Percentiles rank a stretch among this genome's conserved stretches.
These are phyloP conservation scores for Colletotrichum filicis DNA, from an alignment of 2,329 filamentous ascomycete genomes.

Conservation along the genomic window DNA sequence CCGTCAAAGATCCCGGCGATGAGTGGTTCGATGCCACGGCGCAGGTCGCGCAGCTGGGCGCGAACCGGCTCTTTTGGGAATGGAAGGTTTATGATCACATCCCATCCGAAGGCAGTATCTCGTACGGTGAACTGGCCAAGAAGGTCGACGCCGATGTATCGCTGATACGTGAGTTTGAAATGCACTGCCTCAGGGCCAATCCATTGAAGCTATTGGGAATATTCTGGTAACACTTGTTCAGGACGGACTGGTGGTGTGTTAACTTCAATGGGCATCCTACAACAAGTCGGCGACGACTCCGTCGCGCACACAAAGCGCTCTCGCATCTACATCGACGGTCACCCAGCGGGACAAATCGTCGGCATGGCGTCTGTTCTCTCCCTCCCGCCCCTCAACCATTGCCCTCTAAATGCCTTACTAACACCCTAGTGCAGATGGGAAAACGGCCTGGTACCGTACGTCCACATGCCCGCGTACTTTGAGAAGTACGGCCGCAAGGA, in stretches of 20 bases:
- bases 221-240: not conserved
- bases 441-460: conserved; percentile 27
- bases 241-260: conserved; percentile 23
- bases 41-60: conserved; percentile 22
- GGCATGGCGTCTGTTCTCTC: conserved; percentile 24
- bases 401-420: not conserved
- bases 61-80: conserved; percentile 42
- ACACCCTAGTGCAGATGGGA: conserved; percentile 5
- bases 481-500: conserved; percentile 44
- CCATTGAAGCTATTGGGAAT: not conserved
- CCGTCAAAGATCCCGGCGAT: conserved; percentile 25
- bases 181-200: no score
- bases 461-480: conserved; percentile 46
- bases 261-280: conserved; percentile 22
- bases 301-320: conserved; percentile 32
- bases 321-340: conserved; percentile 19
- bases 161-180: conserved; percentile 39
- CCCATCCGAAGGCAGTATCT: conserved; percentile 42
- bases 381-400: no score
- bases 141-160: conserved; percentile 42
- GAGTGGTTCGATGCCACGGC: conserved; percentile 29
- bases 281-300: conserved; percentile 25
- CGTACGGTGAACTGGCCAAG: conserved; percentile 43
- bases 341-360: conserved; percentile 19
- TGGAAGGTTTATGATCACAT: conserved; percentile 48